Conservation (phyloP, 768 basidiomycete genomes). For the Tricholoma sp. region DNA sequence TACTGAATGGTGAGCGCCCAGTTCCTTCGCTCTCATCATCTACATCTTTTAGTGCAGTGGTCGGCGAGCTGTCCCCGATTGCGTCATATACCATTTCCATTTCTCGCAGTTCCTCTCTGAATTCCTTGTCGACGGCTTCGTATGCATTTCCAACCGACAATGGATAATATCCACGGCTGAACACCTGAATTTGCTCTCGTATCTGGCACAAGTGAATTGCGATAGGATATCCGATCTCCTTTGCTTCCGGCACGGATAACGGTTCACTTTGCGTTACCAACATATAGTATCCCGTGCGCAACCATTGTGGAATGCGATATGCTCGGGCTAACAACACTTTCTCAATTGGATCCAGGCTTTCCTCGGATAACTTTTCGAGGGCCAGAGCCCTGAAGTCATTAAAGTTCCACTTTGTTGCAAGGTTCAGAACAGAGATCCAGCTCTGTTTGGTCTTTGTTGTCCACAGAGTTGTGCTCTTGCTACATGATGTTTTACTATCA, state of each 20-base stretch:
- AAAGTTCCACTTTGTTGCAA: slow-evolving; percentile 36
- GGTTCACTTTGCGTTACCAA: slow-evolving; percentile 20
- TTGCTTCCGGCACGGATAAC: slow-evolving; percentile 21
- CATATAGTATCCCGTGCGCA: slow-evolving; percentile 21
- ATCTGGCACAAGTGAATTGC: slow-evolving; percentile 15
- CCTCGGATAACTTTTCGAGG: slow-evolving; percentile 18
- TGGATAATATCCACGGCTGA: too few relatives aligned
- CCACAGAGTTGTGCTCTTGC: not conserved
- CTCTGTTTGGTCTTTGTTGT: slow-evolving; percentile 10
- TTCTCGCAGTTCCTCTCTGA: not conserved
- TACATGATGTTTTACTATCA: not conserved
- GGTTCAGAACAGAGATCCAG: slow-evolving; percentile 34
- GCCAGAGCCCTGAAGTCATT: slow-evolving; percentile 24
- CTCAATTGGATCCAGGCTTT: slow-evolving; percentile 17
- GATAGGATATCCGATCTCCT: slow-evolving; percentile 18
- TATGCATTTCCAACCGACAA: not conserved
- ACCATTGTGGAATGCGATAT: slow-evolving; percentile 28
- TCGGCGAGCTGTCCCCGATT: too few relatives aligned
- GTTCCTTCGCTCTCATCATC: too few relatives aligned
- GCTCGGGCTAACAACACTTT: slow-evolving; percentile 27
- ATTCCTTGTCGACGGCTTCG: not conserved
- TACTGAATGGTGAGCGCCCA: too few relatives aligned
- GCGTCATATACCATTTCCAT: too few relatives aligned
- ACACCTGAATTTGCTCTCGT: slow-evolving; percentile 9
- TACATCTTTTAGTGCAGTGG: too few relatives aligned